These are phyloP conservation scores for Serendipita indica DNA, from an alignment of 768 basidiomycete genomes.

Conservation along the genomic window DNA sequence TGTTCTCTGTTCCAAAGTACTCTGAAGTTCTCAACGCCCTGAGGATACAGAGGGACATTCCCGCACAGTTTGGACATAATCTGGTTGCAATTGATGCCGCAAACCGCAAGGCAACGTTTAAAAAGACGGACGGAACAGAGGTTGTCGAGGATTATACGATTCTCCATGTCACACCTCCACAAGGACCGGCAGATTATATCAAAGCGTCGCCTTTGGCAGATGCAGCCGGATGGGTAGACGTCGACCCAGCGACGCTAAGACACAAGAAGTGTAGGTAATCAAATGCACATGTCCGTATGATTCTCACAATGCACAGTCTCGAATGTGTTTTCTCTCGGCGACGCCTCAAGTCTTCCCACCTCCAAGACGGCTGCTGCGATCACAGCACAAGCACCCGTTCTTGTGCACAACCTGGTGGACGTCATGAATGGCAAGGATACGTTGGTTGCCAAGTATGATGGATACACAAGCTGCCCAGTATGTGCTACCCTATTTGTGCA, in stretches of 20 bases:
- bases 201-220: constrained; percentile 68
- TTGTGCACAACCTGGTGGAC: constrained; percentile 55
- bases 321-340: constrained; percentile 87
- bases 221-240: constrained; percentile 76
- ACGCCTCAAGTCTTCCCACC: constrained; percentile 81
- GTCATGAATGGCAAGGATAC: constrained; percentile 40
- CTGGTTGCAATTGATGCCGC: constrained; percentile 55
- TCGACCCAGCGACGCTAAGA: constrained; percentile 65
- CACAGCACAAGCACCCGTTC: constrained; percentile 77
- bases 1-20: constrained; percentile 97
- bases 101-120: constrained; percentile 76
- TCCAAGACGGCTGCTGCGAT: constrained; percentile 95
- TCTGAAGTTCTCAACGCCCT: constrained; percentile 70
- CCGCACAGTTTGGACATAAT: constrained; percentile 71
- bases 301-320: constrained; percentile 16
- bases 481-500: constrained; percentile 19
- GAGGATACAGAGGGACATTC: constrained; percentile 63
- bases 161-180: constrained; percentile 80
- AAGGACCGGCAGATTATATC: constrained; percentile 75
- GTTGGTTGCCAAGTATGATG: constrained; percentile 66
- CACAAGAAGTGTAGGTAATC: constrained; percentile 61
- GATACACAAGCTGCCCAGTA: constrained; percentile 81
- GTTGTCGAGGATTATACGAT: constrained; percentile 65
- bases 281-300: neutral
- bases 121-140: constrained; percentile 52